Base-by-base conservation (phyloP, 192 early-diverging fungal genomes). In the Linderina pennispora region DNA sequence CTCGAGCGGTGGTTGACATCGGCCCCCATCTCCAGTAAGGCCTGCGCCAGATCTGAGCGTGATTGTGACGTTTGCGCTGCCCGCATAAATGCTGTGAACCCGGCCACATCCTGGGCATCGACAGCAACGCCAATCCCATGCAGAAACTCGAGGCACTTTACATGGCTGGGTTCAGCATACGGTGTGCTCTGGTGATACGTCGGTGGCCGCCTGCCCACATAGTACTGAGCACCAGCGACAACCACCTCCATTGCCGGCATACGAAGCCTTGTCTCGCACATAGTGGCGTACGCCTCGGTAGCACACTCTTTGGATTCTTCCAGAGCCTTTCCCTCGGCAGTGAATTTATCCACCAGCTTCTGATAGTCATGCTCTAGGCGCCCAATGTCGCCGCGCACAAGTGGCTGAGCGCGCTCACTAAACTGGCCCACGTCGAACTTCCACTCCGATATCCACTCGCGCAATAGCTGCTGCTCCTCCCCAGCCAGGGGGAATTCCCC, bases 161-260 rank as follows among this genome's bases (percentile, higher is more conserved):
- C 43, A 19, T 70, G 55, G 15, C n/a, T n/a, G n/a, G n/a, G n/a
- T n/a, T n/a, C n/a, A n/a, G n/a, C n/a, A n/a, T 62, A 55, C 14
- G 50, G 42, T 15, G n/a, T 10, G 7, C 33, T 14, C 26, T 38
- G 5, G 4, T n/a, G 10, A 35, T 36, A 19, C n/a, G n/a, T n/a
- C n/a, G n/a, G n/a, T n/a, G n/a, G n/a, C n/a, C n/a, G n/a, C 38
- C 45, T 39, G 14, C 48, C 36, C 3, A 44, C 44, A 36, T 36
- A 57, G 40, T 70, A 70, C 47, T 70, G 66, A 4, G 66, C 66
- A 2, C 66, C 66, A 4, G 66, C 66, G 10, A 70, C 58, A 4
- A 70, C 55, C 28, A 58, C 59, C 39, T 70, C 66, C 66, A 70
- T 70, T 9, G 66, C 66, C 9, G 66, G 66, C 66, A 70, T 70